These are phyloP conservation scores for Starmerella asiatica DNA, from an alignment of 805 yeast species.

Conservation along the genomic window DNA sequence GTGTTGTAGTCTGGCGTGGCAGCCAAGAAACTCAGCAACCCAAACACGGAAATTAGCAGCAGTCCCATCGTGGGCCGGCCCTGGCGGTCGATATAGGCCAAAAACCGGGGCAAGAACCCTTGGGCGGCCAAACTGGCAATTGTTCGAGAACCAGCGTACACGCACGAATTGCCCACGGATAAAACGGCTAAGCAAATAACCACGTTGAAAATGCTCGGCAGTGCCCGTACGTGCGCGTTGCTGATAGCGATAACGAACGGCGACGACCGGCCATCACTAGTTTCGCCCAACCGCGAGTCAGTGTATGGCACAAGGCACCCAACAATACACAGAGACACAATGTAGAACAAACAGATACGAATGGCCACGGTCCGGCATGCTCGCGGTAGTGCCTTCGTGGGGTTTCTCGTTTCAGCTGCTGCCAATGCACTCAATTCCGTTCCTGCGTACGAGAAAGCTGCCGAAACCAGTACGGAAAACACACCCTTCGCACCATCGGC, in stretches of 20 bases:
- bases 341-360: constrained; percentile 63
- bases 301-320: constrained; percentile 60
- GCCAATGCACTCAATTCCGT: constrained; percentile 62
- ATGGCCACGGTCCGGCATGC: constrained; percentile 72
- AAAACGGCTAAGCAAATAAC: constrained; percentile 54
- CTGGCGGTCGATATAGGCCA: constrained; percentile 53
- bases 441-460: constrained; percentile 68
- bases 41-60: constrained; percentile 33
- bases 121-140: constrained; percentile 51
- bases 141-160: constrained; percentile 56
- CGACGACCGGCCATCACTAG: constrained; percentile 50
- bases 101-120: constrained; percentile 43
- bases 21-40: constrained; percentile 45
- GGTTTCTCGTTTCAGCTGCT: constrained; percentile 62
- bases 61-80: constrained; percentile 76
- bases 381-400: constrained; percentile 50
- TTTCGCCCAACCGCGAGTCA: constrained; percentile 34
- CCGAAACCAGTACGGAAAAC: constrained; percentile 58
- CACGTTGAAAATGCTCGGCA: constrained; percentile 57
- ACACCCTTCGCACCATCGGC: constrained; percentile 56
- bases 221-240: constrained; percentile 50
- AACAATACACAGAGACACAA: constrained; percentile 40
- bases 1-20: constrained; percentile 38
- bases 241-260: constrained; percentile 64
- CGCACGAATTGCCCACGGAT: constrained; percentile 63